phyloP scores from a whole-genome alignment of 2,329 filamentous ascomycete genomes.

The Pseudogymnoascus sp. region DNA sequence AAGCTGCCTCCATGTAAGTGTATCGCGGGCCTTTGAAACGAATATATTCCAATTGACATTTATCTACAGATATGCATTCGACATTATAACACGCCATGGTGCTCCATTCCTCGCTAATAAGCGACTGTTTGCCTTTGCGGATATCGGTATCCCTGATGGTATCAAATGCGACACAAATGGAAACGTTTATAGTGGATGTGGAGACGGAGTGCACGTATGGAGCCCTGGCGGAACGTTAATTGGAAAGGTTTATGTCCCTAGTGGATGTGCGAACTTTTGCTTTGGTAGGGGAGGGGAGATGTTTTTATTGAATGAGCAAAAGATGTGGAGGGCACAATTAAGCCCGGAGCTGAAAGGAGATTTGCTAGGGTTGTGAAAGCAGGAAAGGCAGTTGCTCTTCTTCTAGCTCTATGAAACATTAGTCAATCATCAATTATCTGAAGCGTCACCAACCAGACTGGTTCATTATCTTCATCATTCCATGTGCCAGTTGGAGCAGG shows the following conservation, averaged over 20 bases:
- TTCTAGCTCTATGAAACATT: not conserved
- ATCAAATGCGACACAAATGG: conserved; percentile 44
- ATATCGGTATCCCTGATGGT: conserved; percentile 51
- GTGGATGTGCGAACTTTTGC: conserved; percentile 24
- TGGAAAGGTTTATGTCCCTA: conserved; percentile 35
- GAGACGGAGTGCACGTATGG: conserved; percentile 49
- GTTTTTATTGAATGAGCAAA: conserved; percentile 23
- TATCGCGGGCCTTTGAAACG: not conserved
- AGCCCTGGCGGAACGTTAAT: conserved; percentile 40
- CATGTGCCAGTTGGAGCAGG: not conserved
- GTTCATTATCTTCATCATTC: not conserved
- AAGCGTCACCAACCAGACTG: not conserved
- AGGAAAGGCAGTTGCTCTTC: not conserved
- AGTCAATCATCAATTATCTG: not conserved
- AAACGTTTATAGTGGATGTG: conserved; percentile 48
- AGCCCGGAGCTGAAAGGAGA: conserved; percentile 14
- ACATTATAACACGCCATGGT: conserved; percentile 13
- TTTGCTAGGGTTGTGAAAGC: conserved; percentile 13
- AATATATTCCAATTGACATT: not conserved
- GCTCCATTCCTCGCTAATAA: conserved; percentile 19
- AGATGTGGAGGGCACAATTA: conserved; percentile 20
- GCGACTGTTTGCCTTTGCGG: conserved; percentile 46
- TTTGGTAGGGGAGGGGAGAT: conserved; percentile 23
- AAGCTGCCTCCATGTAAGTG: conserved; percentile 13
- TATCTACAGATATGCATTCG: conserved; percentile 18